Conservation (phyloP, 176 grass and related monocot species). For the Carex cristatella region DNA sequence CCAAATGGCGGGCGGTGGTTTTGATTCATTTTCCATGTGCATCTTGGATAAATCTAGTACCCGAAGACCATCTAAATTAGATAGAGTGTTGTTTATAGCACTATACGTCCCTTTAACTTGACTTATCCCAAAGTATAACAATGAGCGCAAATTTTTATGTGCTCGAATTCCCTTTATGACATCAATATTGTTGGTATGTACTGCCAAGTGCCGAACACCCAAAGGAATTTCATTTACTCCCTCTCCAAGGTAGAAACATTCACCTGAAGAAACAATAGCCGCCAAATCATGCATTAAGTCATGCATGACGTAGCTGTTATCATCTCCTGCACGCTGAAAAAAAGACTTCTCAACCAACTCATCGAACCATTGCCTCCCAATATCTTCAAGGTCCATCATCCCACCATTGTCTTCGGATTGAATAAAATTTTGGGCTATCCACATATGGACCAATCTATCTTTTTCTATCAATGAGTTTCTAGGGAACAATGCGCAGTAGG, state of each 20-base stretch:
- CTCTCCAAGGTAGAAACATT: constrained; percentile 34
- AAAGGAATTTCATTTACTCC: constrained; percentile 11
- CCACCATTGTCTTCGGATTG: too few species aligned
- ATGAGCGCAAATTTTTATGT: constrained; percentile 31
- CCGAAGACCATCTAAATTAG: constrained; percentile 25
- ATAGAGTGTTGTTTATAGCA: constrained; percentile 25
- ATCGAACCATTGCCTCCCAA: constrained; percentile 41
- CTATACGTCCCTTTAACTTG: background rate
- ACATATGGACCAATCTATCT: too few species aligned
- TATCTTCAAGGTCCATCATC: constrained; percentile 23
- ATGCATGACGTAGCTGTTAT: constrained; percentile 38
- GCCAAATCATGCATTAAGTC: constrained; percentile 49
- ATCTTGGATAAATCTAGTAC: constrained; percentile 35
- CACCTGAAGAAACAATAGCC: constrained; percentile 27
- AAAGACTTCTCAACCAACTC: constrained; percentile 40
- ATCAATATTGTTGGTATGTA: background rate
- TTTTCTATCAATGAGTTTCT: too few species aligned
- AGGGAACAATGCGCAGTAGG: too few species aligned
- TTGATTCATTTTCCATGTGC: constrained; percentile 5
- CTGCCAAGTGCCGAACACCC: constrained; percentile 29
- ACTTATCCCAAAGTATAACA: constrained; percentile 27
- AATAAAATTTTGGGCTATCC: too few species aligned
- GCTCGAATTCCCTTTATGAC: constrained; percentile 13
- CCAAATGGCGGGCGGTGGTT: constrained; percentile 21
- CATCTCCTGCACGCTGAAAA: constrained; percentile 25